Base-by-base conservation (phyloP, 345 rosid genomes). In the Acer yangbiense region DNA sequence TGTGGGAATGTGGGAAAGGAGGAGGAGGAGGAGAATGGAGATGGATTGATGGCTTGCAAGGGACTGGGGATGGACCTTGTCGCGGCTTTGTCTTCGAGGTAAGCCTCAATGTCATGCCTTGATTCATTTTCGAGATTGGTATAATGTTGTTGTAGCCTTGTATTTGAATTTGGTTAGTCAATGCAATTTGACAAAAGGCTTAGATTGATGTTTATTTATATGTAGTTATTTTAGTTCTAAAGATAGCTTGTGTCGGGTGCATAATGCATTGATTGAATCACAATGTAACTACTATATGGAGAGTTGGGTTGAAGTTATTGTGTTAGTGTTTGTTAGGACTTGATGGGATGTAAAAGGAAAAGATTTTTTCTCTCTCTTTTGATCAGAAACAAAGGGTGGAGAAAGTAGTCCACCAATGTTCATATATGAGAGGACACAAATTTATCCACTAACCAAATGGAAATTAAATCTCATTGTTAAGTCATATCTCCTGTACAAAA, bases 41-140 rank as follows among this genome's bases (percentile, higher is more conserved):
- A 78, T 95, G 98, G 98, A 85, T 93, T 82, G 95, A 95, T 32
- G 88, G 87, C 18, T 88, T 90, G 14, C 92, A 94, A 0, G 92
- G 87, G 50, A 83, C 80, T 17, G 88, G 86, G 0, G 97, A 95
- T 68, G 95, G 92, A 4, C 80, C 90, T 57, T 90, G 83, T 74
- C 89, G 98, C 13, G 98, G 98, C 44, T 93, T 91, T 77, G 86
- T 88, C 29, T 89, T 87, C 0, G 95, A 93, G 74, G 93, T 93
- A 8, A 86, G 83, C 79, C 93, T 89, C 48, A 83, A 84, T 1
- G 77, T 82, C 11, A 79, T 87, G 83, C 88, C 89, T 71, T 92
- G 88, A 93, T 65, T 54, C 3, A 5, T 23, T 27, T 50, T 27
- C 0, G 46, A 73, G 35, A 57, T 74, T 16, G 18, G 65, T 74